These are phyloP conservation scores for Eucalyptus pauciflora DNA, from an alignment of 345 rosid species.

Conservation along the genomic window DNA sequence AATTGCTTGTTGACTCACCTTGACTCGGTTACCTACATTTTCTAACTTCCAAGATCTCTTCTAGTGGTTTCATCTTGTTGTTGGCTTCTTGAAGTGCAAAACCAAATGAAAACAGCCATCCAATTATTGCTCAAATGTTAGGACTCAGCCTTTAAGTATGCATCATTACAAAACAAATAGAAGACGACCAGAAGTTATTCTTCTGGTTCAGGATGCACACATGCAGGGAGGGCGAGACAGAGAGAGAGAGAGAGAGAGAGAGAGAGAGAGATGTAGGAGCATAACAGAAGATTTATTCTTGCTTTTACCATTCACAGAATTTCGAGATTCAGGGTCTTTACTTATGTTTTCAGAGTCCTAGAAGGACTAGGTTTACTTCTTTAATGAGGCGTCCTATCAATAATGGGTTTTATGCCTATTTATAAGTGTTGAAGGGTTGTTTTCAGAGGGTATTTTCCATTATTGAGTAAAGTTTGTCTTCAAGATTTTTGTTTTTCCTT, in stretches of 20 bases:
- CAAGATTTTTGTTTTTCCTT: not conserved
- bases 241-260: not conserved
- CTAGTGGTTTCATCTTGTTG: not conserved
- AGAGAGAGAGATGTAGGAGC: not conserved
- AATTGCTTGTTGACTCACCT: not conserved
- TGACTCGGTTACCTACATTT: not conserved
- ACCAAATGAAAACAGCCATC: not conserved
- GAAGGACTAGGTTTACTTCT: not conserved
- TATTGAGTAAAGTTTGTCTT: not conserved
- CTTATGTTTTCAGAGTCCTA: not conserved
- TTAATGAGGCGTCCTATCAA: not conserved
- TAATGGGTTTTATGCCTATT: not conserved
- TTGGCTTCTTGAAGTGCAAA: not conserved
- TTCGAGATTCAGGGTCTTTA: not conserved
- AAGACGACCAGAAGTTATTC: not conserved
- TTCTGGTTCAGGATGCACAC: not conserved
- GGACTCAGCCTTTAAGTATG: not conserved
- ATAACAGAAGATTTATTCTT: not conserved
- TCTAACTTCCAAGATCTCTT: not conserved
- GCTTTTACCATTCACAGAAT: not conserved
- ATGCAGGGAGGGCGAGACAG: not conserved
- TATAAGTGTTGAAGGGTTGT: not conserved
- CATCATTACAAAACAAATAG: not conserved
- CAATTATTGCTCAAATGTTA: not conserved
- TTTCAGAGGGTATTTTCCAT: not conserved